Evolutionary conservation across 345 rosid species (phyloP).

Genomic region (Eucalyptus lansdowneana): DNA sequence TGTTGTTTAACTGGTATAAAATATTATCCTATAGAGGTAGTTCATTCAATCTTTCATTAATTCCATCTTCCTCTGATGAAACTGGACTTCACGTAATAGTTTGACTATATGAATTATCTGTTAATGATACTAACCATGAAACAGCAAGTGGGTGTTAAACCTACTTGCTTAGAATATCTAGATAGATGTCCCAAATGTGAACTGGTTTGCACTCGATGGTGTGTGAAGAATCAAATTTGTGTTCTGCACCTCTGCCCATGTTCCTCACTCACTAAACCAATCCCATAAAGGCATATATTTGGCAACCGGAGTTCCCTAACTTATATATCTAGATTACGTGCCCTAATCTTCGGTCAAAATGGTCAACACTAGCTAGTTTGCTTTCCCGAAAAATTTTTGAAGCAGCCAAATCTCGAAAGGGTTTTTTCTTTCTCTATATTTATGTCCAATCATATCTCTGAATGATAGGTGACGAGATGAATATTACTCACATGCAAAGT

Average conservation of each 20-base stretch:
- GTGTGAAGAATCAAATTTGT: background rate
- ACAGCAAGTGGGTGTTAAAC: too few species aligned
- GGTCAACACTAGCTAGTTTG: background rate
- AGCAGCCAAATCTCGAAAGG: background rate
- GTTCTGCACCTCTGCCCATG: background rate
- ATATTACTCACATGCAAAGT: background rate
- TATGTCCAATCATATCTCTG: background rate
- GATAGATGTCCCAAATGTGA: background rate
- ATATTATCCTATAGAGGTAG: too few species aligned
- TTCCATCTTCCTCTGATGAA: too few species aligned
- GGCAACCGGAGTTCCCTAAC: background rate
- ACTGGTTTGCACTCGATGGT: background rate
- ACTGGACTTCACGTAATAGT: too few species aligned
- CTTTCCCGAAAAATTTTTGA: background rate
- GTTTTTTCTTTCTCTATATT: background rate
- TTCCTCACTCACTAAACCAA: background rate
- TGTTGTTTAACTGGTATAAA: too few species aligned
- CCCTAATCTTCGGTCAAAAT: background rate
- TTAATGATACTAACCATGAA: too few species aligned
- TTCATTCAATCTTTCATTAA: too few species aligned
- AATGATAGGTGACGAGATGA: background rate
- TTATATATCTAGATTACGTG: background rate
- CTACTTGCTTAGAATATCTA: background rate
- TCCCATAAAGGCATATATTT: background rate
- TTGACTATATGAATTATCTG: too few species aligned